Evolutionary conservation across 129 eudicot genomes (phyloP), one percentile per base, ranked within the genome.

Genomic region (Flaveria bidentis): DNA sequence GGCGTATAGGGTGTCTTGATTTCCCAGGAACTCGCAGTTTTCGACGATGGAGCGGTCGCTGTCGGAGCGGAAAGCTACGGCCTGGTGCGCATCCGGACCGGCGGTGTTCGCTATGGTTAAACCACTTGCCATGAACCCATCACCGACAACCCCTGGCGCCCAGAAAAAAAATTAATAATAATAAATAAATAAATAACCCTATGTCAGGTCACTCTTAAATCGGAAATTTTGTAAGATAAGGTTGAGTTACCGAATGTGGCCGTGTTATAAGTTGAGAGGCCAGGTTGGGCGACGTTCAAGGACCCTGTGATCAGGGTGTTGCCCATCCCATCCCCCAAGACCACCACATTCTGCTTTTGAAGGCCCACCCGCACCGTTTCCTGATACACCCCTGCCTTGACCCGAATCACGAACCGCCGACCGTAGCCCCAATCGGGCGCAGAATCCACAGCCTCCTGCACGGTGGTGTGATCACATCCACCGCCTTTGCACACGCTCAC

Each of bases 291-390:
- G 61, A 84, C 91, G 23, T 82, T 85, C 52, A 72, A 44, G 0
- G 89, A 83, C 12, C 95, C 98, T 0, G 98, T 86, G 69, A 92
- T 92, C 20, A 92, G 88, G 1, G 92, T 92, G 82, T 90, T 92
- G 16, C 96, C 98, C 82, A 93, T 83, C 12, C 98, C 98, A 67
- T 93, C 98, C 3, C 98, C 98, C 64, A 86, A 70, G 42, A 93
- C 81, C 64, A 88, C 92, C 87, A 90, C 81, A 77, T 93, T 93
- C 84, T 57, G 84, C 80, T 93, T 90, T 71, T 90, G 86, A 73
- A 90, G 62, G 15, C 92, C 87, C 3, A 93, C 89, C 87, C 98
- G 78, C 55, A 90, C 97, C 73, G 73, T 90, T 72, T 93, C 98
- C 30, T 82, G 86, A 51, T 90, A 93, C 67, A 88, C 86, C 74